Base-by-base conservation (phyloP, 1,139 yeast species). In the Blastobotrys elegans region DNA sequence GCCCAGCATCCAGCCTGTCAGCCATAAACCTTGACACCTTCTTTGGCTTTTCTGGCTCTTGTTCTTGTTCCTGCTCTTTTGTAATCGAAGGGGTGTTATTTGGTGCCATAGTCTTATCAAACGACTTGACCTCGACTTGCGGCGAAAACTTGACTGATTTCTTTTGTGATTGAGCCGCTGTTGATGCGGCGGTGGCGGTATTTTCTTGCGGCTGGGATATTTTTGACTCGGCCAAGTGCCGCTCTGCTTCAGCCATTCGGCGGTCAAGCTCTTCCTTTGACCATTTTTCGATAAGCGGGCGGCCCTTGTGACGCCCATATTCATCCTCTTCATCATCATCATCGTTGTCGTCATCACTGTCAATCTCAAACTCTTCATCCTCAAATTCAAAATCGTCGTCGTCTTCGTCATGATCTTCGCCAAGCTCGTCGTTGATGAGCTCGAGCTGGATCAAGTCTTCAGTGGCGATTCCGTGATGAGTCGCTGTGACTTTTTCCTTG, bases 401-500 rank as follows among this genome's bases (percentile, higher is more conserved):
- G n/a, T 60, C 60, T 20, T 63, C 68, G 16, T 63, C 69, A 4
- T 65, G 69, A 21, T 67, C 62, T 32, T 70, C 75, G 34, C 70
- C 76, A 30, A 80, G 57, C 17, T 79, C 79, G 53, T 75, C 78
- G 0, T 86, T 84, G 2, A 82, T 58, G 10, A 75, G 49, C 46
- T 75, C 78, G 2, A 83, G 65, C 36, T 73, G 72, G 10, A 74
- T 63, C 46, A 83, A 70, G 50, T 82, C 84, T 6, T 76, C 73
- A 0, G 76, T 71, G 49, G 68, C 72, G 8, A 80, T 69, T 24
- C 42, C 21, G 36, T 47, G n/a, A 11, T 5, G 37, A 33, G 18
- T 20, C 2, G 38, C 38, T 2, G 26, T 22, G 5, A 2, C 30
- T 8, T 32, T 22, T 11, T n/a, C 38, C 13, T 43, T 43, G 20